These are phyloP conservation scores for Acmispon strigosus DNA, from an alignment of 306 rosid species.

Conservation along the genomic window DNA sequence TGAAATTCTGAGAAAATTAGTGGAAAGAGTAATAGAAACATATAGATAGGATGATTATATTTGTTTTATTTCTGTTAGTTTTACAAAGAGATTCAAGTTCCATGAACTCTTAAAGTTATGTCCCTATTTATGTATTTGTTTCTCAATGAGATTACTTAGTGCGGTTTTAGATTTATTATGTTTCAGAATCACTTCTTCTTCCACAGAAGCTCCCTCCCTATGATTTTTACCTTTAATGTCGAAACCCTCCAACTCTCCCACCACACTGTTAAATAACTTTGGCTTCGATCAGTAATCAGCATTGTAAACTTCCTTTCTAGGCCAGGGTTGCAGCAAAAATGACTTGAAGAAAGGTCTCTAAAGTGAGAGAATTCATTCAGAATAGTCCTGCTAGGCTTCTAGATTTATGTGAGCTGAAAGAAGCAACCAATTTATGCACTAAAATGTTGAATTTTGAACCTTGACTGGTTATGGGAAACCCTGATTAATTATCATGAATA, in stretches of 20 bases:
- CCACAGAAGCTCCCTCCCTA: too few species aligned
- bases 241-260: too few species aligned
- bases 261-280: too few species aligned
- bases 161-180: too few species aligned
- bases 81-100: background rate
- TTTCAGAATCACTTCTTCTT: too few species aligned
- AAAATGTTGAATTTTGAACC: background rate
- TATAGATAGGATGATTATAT: background rate
- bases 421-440: background rate
- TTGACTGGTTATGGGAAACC: background rate
- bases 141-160: background rate
- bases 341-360: background rate
- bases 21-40: background rate
- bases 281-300: background rate
- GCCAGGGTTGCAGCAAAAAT: background rate
- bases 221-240: too few species aligned
- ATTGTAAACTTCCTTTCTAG: background rate
- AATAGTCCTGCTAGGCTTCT: background rate
- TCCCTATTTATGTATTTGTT: background rate
- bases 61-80: background rate
- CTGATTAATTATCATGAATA: background rate
- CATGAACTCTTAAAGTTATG: background rate
- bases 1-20: background rate
- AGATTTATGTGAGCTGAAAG: background rate
- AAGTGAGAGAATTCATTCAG: background rate